A percentile compares a stretch with the other conserved stretches of the same genome.
phyloP scores from a whole-genome alignment of 352 stramenopile species.

The Globisporangium acanthophoron region DNA sequence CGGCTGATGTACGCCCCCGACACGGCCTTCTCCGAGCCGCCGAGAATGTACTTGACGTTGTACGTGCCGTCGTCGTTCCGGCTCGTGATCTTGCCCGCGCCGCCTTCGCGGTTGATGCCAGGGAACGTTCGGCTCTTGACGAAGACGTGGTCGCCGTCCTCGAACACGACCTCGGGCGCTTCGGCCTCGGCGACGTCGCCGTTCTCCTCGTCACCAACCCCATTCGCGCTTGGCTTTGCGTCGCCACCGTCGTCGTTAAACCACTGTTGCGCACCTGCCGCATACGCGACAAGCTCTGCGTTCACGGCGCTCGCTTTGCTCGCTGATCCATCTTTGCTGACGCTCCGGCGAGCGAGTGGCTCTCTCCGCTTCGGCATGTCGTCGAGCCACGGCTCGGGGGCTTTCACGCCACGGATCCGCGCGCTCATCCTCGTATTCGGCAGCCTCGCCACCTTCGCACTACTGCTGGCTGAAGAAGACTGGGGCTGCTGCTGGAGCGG shows the following conservation, averaged over 20 bases:
- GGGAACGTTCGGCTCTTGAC: slow-evolving; percentile 64
- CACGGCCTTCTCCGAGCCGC: slow-evolving; percentile 68
- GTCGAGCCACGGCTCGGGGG: slow-evolving; percentile 26
- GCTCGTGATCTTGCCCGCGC: slow-evolving; percentile 41
- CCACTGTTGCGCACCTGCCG: slow-evolving; percentile 22
- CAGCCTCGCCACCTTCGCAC: no score
- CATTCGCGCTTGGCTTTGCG: slow-evolving; percentile 6
- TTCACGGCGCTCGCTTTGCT: neutral
- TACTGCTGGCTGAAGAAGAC: neutral
- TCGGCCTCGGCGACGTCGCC: neutral
- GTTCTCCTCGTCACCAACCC: slow-evolving; percentile 6
- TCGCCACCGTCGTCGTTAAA: slow-evolving; percentile 24
- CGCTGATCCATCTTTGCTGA: neutral
- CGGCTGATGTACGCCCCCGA: slow-evolving; percentile 49
- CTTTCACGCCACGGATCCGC: slow-evolving; percentile 37
- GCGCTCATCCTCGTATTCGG: slow-evolving; percentile 6
- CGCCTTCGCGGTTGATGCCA: slow-evolving; percentile 77
- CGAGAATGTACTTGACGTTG: slow-evolving; percentile 83
- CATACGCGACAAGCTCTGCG: neutral
- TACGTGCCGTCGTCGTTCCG: slow-evolving; percentile 67
- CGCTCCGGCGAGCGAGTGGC: slow-evolving; percentile 3
- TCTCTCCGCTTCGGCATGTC: slow-evolving; percentile 7
- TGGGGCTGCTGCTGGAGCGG: neutral
- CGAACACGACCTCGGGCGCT: slow-evolving; percentile 23
- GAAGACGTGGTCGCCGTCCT: slow-evolving; percentile 63